These are phyloP conservation scores for Podochytrium sp. DNA, from an alignment of 192 early-diverging fungal species.

Conservation along the genomic window DNA sequence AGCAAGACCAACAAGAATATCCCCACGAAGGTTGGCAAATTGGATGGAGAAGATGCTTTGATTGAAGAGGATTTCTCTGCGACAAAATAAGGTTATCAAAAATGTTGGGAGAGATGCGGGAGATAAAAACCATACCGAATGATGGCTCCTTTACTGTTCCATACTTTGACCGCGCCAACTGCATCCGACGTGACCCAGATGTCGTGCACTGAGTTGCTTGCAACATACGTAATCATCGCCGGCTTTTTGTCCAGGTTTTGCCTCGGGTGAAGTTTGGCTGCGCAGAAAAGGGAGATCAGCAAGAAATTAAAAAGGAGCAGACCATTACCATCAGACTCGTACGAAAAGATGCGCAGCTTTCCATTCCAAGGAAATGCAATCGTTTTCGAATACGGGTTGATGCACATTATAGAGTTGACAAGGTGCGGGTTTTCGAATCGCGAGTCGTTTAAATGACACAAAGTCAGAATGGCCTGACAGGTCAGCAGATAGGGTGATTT, in stretches of 20 bases:
- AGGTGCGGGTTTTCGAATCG: background rate
- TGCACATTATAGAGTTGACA: background rate
- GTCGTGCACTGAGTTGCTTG: conserved; percentile 4
- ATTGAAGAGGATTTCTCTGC: conserved; percentile 40
- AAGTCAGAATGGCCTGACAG: background rate
- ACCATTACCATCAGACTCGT: conserved; percentile 6
- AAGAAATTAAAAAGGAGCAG: background rate
- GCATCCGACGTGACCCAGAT: conserved; percentile 38
- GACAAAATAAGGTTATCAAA: background rate
- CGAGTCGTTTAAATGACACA: background rate
- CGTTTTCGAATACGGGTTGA: conserved; percentile 9
- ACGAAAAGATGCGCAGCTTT: background rate
- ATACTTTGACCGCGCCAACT: conserved; percentile 36
- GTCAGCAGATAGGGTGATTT: no score
- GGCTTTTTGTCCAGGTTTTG: background rate
- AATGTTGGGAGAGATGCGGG: background rate
- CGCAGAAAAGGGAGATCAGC: background rate
- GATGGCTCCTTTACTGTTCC: conserved; percentile 26
- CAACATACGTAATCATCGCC: conserved; percentile 10
- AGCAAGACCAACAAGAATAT: conserved; percentile 35
- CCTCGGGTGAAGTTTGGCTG: conserved; percentile 11
- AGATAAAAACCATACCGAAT: background rate
- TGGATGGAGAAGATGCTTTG: conserved; percentile 30
- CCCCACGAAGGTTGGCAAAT: conserved; percentile 43
- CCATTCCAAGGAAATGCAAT: conserved; percentile 33